Base-by-base conservation (phyloP, 331 rosid genomes). In the Malus hybrid region DNA sequence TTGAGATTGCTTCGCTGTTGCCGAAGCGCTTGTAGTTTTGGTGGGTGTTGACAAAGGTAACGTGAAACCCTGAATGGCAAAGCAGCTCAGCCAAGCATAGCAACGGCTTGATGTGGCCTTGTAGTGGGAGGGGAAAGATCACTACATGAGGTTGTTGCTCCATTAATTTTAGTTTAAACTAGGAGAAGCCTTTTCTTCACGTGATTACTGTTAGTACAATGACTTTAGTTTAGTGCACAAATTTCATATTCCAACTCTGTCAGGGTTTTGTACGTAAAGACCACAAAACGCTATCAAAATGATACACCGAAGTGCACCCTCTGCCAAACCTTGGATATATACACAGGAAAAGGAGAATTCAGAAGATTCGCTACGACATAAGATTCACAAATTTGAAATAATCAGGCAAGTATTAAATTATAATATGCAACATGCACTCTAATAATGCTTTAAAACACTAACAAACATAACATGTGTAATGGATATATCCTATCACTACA, bases 251-350 rank as follows among this genome's bases (percentile, higher is more conserved):
- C 55, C 33, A 82, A 56, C 22, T 64, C 78, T 72, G 75, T 67
- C 69, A 48, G 10, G 39, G 73, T 76, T 65, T 33, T 83, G 44
- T 67, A 92, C 98, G 96, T 90, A 82, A 93, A 93, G 98, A 87
- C 69, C 98, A 63, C 98, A 96, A 19, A 96, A 93, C 20, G 96
- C 98, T 20, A 96, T 93, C 83, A 93, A 79, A 85, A 93, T 87
- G 75, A 90, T 73, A 42, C 91, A 79, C 79, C 98, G 84, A 54
- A 93, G 93, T 69, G 95, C 91, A 76, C 89, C 89, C 69, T 90
- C 95, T 11, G 98, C 54, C 82, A 93, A 83, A 56, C 98, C 98
- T 82, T 90, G 98, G 81, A n/a, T n/a, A n/a, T n/a, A 93, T 87
- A 83, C 98, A 93, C 98, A 90, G 95, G 39, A 83, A 71, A 60